phyloP scores from a whole-genome alignment of 177 flowering plant species.

The Vitis hybrid region DNA sequence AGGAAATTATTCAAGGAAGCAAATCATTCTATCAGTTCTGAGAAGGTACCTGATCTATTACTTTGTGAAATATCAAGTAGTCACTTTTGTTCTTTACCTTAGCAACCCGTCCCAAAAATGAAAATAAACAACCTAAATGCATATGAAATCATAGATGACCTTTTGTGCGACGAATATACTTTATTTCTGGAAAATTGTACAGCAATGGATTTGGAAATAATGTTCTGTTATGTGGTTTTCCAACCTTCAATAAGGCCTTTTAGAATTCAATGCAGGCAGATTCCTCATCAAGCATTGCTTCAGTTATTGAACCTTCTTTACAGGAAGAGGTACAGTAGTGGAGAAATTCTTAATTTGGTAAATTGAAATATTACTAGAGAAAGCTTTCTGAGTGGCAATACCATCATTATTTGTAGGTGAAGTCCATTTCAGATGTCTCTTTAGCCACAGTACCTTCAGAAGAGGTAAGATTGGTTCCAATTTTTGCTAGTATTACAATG shows the following conservation, averaged over 20 bases:
- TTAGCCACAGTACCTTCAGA: not conserved
- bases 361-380: not conserved
- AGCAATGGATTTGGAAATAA: not conserved
- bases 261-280: slow-evolving; percentile 21
- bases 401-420: slow-evolving; percentile 16
- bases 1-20: slow-evolving; percentile 49
- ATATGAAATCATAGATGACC: no score
- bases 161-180: no score
- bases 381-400: not conserved
- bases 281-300: slow-evolving; percentile 10
- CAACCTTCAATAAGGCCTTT: not conserved
- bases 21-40: slow-evolving; percentile 13
- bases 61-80: not conserved
- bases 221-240: not conserved
- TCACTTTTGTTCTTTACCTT: not conserved
- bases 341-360: not conserved
- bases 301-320: slow-evolving; percentile 10
- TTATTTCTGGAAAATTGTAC: not conserved
- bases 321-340: slow-evolving; percentile 14
- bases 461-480: slow-evolving; percentile 6
- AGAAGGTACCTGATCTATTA: slow-evolving; percentile 32
- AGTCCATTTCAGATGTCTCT: slow-evolving; percentile 2
- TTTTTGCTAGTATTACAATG: not conserved
- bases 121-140: no score
- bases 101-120: no score